Percentiles rank a stretch among this genome's conserved stretches.
Conservation (phyloP, 2,329 filamentous ascomycete genomes). For the Tolypocladium pustulatum region DNA sequence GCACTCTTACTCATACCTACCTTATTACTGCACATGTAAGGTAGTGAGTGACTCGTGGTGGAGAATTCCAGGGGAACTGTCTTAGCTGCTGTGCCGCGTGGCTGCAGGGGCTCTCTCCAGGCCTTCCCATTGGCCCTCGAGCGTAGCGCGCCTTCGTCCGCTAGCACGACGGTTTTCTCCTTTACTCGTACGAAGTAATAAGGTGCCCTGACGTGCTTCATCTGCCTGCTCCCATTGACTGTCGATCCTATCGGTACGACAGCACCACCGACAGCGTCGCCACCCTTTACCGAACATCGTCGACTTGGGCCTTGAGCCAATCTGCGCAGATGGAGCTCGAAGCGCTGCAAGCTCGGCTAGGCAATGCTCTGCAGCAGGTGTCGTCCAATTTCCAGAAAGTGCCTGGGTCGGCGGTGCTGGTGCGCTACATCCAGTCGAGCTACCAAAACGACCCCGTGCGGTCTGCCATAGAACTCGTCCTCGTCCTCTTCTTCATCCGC, state of each 20-base stretch:
- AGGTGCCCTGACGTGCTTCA: background rate
- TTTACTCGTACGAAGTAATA: background rate
- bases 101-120: background rate
- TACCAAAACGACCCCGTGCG: constrained; percentile 96
- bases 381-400: constrained; percentile 72
- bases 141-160: background rate
- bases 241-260: background rate
- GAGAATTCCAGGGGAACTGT: background rate
- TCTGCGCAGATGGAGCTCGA: constrained; percentile 47
- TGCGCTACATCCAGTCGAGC: constrained; percentile 91
- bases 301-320: background rate
- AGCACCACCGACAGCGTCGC: background rate
- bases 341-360: constrained; percentile 41
- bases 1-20: too few relatives aligned
- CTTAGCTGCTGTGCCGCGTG: background rate
- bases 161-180: background rate
- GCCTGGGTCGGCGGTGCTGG: constrained; percentile 85
- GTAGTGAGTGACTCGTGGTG: background rate
- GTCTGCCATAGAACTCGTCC: constrained; percentile 82
- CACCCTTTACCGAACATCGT: background rate
- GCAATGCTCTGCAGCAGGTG: constrained; percentile 41
- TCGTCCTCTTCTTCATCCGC: constrained; percentile 90
- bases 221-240: background rate
- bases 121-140: background rate
- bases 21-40: too few relatives aligned